Evolutionary conservation across 495 filamentous ascomycete species (phyloP).

Genomic region (Cladorrhinum samala): DNA sequence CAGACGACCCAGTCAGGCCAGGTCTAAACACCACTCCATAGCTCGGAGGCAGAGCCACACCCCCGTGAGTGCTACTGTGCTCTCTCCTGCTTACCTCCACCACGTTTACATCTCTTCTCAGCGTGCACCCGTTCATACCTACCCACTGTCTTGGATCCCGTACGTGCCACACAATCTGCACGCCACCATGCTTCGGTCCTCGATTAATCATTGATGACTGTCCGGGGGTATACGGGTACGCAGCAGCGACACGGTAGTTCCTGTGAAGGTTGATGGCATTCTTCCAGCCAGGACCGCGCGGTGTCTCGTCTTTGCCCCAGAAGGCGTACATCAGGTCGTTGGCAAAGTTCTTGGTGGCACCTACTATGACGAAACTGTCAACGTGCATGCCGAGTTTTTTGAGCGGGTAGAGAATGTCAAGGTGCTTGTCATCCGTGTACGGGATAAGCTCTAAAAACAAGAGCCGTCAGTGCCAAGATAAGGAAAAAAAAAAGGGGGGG

Average conservation of each 20-base stretch:
- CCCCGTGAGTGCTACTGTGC: background rate
- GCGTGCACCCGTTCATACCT: slow-evolving; percentile 10
- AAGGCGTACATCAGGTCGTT: slow-evolving; percentile 12
- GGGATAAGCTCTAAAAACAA: background rate
- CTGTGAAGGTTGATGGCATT: slow-evolving; percentile 3
- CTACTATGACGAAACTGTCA: slow-evolving; percentile 19
- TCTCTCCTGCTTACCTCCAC: background rate
- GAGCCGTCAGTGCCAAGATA: background rate
- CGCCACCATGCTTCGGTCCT: slow-evolving; percentile 1
- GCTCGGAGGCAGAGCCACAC: background rate
- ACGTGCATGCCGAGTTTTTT: slow-evolving; percentile 15
- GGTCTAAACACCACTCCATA: background rate
- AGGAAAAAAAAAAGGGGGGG: background rate
- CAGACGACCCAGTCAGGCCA: background rate
- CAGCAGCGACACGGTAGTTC: slow-evolving; percentile 13
- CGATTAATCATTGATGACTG: slow-evolving; percentile 15
- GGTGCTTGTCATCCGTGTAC: slow-evolving; percentile 16
- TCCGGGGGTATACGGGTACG: slow-evolving; percentile 18
- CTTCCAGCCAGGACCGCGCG: background rate
- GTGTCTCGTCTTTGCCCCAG: slow-evolving; percentile 11
- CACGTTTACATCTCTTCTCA: slow-evolving; percentile 5
- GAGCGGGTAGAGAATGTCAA: slow-evolving; percentile 20
- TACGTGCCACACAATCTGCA: slow-evolving; percentile 9
- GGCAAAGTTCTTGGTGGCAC: slow-evolving; percentile 16
- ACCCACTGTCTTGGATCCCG: slow-evolving; percentile 11